These are phyloP conservation scores for Coniella vitis DNA, from an alignment of 2,329 filamentous ascomycete species.

Conservation along the genomic window DNA sequence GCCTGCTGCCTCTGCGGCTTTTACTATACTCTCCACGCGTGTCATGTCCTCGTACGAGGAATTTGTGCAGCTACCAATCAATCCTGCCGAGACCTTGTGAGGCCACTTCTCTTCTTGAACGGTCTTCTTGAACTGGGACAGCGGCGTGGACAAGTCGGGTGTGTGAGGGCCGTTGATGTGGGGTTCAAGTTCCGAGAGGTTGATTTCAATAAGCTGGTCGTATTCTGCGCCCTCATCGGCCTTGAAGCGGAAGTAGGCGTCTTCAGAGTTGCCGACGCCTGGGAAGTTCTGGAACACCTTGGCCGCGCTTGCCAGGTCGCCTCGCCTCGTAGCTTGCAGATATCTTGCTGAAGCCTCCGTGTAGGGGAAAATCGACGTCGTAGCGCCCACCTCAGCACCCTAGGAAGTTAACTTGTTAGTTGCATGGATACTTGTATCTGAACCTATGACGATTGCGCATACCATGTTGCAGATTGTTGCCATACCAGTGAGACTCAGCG, in stretches of 20 bases:
- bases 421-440: neutral
- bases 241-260: constrained; percentile 56
- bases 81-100: constrained; percentile 78
- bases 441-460: neutral
- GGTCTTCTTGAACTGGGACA: constrained; percentile 82
- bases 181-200: constrained; percentile 84
- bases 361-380: constrained; percentile 91
- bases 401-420: neutral
- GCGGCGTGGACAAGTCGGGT: constrained; percentile 85
- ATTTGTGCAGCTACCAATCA: constrained; percentile 98
- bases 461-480: constrained; percentile 85
- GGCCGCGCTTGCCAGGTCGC: constrained; percentile 61
- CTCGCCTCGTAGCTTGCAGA: constrained; percentile 74
- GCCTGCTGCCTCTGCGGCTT: constrained; percentile 83
- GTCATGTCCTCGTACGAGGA: constrained; percentile 99
- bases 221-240: constrained; percentile 81
- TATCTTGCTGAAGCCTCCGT: constrained; percentile 79
- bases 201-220: constrained; percentile 83
- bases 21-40: constrained; percentile 83
- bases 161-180: constrained; percentile 98
- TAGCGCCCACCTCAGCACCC: constrained; percentile 78
- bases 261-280: constrained; percentile 35
- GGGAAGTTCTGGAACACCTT: constrained; percentile 51
- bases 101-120: constrained; percentile 87
- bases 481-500: constrained; percentile 88